phyloP scores from a whole-genome alignment of 1,284 basidiomycete species.

The Sutorius eximius region DNA sequence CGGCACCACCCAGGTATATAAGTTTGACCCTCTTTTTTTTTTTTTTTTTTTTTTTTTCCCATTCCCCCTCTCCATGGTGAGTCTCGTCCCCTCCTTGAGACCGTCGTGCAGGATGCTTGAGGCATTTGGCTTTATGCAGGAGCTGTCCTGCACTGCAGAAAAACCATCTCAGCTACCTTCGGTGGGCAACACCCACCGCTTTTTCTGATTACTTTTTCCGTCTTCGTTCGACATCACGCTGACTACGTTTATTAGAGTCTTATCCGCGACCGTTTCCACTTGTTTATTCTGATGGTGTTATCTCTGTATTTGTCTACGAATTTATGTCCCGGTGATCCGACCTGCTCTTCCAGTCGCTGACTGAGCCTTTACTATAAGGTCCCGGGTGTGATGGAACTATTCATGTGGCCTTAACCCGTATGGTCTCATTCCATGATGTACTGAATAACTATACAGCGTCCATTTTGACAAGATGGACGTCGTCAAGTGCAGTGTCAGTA shows the following conservation, averaged over 20 bases:
- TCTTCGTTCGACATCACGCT: constrained; percentile 4
- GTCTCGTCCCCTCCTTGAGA: not conserved
- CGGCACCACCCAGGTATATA: constrained; percentile 26
- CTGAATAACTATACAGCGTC: constrained; percentile 33
- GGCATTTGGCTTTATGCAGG: constrained; percentile 89
- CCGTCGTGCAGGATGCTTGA: constrained; percentile 71
- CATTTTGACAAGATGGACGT: constrained; percentile 58
- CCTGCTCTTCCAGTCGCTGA: not conserved
- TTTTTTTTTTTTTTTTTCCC: not conserved
- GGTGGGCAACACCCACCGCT: constrained; percentile 44
- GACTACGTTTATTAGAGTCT: constrained; percentile 9
- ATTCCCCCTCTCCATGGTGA: constrained; percentile 15
- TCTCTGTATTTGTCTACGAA: not conserved
- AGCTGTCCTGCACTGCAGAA: constrained; percentile 56
- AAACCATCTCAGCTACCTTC: constrained; percentile 64
- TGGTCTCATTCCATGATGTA: not conserved
- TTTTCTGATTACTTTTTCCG: constrained; percentile 43
- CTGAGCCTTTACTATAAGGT: too few relatives aligned
- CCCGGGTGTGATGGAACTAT: not conserved
- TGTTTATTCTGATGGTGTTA: too few relatives aligned
- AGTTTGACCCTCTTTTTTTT: not conserved
- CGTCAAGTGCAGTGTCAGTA: constrained; percentile 39
- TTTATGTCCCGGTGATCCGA: not conserved
- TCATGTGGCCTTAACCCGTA: not conserved
- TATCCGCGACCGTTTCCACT: not conserved